A percentile compares a stretch with the other conserved stretches of the same genome.
These are phyloP conservation scores for Fusarium graminum DNA, from an alignment of 2,329 filamentous ascomycete species.

Conservation along the genomic window DNA sequence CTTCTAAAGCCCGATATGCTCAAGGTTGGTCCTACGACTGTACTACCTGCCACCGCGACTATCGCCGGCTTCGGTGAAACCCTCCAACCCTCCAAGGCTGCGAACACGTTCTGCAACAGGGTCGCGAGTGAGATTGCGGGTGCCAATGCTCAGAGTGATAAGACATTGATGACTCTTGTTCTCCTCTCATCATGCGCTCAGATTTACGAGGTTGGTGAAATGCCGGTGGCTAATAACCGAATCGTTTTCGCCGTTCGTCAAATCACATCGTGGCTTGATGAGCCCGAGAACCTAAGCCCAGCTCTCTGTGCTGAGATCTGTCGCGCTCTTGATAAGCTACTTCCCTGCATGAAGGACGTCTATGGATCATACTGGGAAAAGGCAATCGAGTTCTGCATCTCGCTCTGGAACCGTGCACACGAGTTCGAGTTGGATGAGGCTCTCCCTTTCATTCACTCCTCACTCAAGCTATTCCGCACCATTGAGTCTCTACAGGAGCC, in stretches of 20 bases:
- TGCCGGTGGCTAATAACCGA: constrained; percentile 74
- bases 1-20: constrained; percentile 61
- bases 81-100: constrained; percentile 61
- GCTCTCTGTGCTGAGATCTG: constrained; percentile 65
- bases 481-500: constrained; percentile 76
- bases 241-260: constrained; percentile 87
- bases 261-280: constrained; percentile 77
- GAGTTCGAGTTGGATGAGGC: constrained; percentile 60
- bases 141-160: constrained; percentile 58
- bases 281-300: constrained; percentile 59
- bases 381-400: constrained; percentile 68
- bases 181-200: constrained; percentile 66
- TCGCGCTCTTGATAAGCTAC: constrained; percentile 69
- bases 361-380: constrained; percentile 91
- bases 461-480: constrained; percentile 76
- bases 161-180: constrained; percentile 63
- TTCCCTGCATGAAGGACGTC: constrained; percentile 82
- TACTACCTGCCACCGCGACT: constrained; percentile 64
- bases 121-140: constrained; percentile 72
- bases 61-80: constrained; percentile 66
- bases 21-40: constrained; percentile 61
- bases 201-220: constrained; percentile 64
- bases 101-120: constrained; percentile 69
- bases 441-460: constrained; percentile 76
- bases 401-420: constrained; percentile 66